Evolutionary conservation across 176 grass and related monocot genomes (phyloP).

Genomic region (Coix lacrymajobi): DNA sequence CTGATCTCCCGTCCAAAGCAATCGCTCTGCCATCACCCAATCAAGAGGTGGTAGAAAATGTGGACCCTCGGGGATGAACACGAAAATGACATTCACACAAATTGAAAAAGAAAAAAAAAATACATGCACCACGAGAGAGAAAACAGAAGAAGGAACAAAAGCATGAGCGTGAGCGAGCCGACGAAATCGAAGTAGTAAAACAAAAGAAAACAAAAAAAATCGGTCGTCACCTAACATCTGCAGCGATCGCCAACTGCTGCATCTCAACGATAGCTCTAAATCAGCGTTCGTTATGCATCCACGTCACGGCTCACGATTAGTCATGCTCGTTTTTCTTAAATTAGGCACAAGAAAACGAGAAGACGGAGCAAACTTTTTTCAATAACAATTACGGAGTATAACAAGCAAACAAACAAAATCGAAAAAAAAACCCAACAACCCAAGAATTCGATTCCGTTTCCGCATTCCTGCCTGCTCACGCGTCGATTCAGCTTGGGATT

Average conservation of each 20-base stretch:
- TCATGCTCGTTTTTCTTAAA: not conserved
- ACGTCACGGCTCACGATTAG: conserved; percentile 8
- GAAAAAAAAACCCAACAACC: not conserved
- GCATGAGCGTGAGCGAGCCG: no score
- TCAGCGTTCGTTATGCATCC: conserved; percentile 9
- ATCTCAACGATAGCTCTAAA: not conserved
- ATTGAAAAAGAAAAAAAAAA: not conserved
- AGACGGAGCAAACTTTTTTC: not conserved
- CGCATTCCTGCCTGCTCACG: not conserved
- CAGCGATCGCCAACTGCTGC: conserved; percentile 8
- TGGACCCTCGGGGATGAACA: not conserved
- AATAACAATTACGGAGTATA: no score
- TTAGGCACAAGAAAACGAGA: conserved; percentile 32
- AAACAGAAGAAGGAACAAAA: not conserved
- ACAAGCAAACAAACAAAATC: not conserved
- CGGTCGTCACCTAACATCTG: conserved; percentile 3
- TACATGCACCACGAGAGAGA: not conserved
- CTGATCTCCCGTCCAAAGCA: not conserved
- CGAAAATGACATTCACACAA: not conserved
- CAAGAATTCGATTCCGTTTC: conserved; percentile 5
- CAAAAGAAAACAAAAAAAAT: not conserved
- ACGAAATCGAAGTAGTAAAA: not conserved
- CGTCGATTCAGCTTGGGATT: conserved; percentile 5
- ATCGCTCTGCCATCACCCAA: conserved; percentile 9
- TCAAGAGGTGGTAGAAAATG: conserved; percentile 13